phyloP scores from a whole-genome alignment of 2,329 filamentous ascomycete genomes.

The Epichloe baconii region DNA sequence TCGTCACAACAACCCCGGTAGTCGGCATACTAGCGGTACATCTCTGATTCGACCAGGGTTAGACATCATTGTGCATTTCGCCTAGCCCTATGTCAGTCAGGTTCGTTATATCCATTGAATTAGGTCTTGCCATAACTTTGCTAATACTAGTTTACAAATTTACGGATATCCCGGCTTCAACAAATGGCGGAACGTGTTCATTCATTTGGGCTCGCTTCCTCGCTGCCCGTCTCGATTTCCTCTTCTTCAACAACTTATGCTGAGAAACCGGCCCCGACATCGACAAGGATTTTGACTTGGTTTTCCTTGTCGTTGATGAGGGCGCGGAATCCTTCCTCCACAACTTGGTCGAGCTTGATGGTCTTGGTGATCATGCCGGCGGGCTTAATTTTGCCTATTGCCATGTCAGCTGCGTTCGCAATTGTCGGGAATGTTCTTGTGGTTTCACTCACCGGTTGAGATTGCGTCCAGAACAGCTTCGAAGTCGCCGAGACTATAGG shows the following conservation, averaged over 20 bases:
- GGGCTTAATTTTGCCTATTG: constrained; percentile 34
- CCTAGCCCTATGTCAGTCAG: no score
- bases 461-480: constrained; percentile 42
- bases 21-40: no score
- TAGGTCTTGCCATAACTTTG: background rate
- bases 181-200: background rate
- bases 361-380: constrained; percentile 47
- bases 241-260: background rate
- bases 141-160: background rate
- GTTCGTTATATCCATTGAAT: background rate
- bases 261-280: constrained; percentile 15
- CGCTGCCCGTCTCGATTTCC: background rate
- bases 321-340: constrained; percentile 42
- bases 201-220: background rate
- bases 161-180: background rate
- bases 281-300: constrained; percentile 50
- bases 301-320: constrained; percentile 46
- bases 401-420: background rate
- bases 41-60: no score
- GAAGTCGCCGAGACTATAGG: constrained; percentile 30
- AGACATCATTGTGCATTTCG: no score
- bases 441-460: constrained; percentile 7
- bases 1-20: no score
- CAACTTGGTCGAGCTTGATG: constrained; percentile 40
- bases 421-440: background rate